A percentile compares a stretch with the other conserved stretches of the same genome.
Conservation (phyloP, 1,139 yeast genomes). For the Suhomyces chickasaworum region DNA sequence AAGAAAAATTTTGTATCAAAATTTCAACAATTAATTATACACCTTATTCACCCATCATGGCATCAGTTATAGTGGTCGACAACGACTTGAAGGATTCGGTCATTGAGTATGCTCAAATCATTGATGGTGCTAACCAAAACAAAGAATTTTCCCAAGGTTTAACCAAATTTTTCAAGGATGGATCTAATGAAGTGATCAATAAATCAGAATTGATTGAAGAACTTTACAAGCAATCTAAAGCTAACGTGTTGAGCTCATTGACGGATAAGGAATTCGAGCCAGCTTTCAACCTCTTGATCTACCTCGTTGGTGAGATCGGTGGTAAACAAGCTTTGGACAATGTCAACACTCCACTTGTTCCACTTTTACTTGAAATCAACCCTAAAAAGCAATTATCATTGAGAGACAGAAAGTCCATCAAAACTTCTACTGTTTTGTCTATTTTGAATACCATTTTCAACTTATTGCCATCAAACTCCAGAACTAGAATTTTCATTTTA, state of each 20-base stretch:
- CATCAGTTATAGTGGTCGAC: conserved; percentile 51
- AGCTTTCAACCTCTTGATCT: conserved; percentile 44
- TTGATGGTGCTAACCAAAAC: conserved; percentile 37
- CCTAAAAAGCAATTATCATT: conserved; percentile 45
- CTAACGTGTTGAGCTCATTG: conserved; percentile 34
- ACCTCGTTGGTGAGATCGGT: conserved; percentile 36
- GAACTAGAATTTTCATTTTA: conserved; percentile 36
- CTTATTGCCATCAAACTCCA: conserved; percentile 40
- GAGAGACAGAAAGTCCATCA: conserved; percentile 51
- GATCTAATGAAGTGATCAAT: conserved; percentile 30
- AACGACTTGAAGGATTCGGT: conserved; percentile 47
- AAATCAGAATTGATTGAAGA: conserved; percentile 31
- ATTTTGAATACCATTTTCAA: conserved; percentile 48
- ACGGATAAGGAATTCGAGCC: conserved; percentile 51
- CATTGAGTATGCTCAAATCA: conserved; percentile 42
- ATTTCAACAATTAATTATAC: conserved; percentile 8
- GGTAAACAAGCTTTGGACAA: conserved; percentile 31
- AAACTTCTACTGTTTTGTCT: conserved; percentile 46
- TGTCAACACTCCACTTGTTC: conserved; percentile 31
- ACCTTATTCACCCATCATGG: conserved; percentile 27
- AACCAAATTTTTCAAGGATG: conserved; percentile 25
- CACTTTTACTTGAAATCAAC: conserved; percentile 35
- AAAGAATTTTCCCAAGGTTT: conserved; percentile 34
- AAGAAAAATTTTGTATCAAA: conserved; percentile 17
- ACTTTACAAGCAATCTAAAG: conserved; percentile 25